A percentile compares a stretch with the other conserved stretches of the same genome.
Conservation (phyloP, 257 asterid species). For the Nyctanthes arbortristis region DNA sequence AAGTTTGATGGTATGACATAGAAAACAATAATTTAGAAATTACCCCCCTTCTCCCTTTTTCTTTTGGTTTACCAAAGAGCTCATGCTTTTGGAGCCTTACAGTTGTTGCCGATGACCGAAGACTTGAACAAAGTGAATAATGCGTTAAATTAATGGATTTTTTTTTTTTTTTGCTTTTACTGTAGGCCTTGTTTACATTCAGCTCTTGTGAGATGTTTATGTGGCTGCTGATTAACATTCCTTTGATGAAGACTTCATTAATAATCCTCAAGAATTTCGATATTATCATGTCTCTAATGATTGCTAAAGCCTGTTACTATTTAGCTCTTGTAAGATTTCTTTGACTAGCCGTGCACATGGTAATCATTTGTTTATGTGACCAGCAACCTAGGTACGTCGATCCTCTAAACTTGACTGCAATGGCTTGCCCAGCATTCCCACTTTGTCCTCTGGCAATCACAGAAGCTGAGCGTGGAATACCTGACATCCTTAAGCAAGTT, state of each 20-base stretch:
- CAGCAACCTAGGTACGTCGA: conserved; percentile 94
- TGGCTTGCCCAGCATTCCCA: conserved; percentile 99
- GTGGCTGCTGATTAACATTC: not conserved
- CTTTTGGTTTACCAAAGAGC: not conserved
- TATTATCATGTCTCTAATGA: not conserved
- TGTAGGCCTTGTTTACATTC: not conserved
- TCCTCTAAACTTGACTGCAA: conserved; percentile 90
- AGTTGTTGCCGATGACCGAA: not conserved
- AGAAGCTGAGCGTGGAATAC: conserved; percentile 99
- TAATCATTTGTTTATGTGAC: conserved; percentile 21
- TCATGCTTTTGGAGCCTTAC: not conserved
- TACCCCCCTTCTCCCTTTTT: too few relatives aligned
- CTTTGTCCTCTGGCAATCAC: conserved; percentile 92
- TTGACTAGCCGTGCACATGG: not conserved
- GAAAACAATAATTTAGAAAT: not conserved
- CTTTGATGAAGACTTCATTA: not conserved
- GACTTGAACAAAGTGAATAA: not conserved
- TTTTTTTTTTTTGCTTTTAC: not conserved
- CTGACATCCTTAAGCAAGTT: conserved; percentile 84
- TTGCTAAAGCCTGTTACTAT: not conserved
- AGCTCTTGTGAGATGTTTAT: not conserved
- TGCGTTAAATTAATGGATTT: not conserved
- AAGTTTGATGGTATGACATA: not conserved
- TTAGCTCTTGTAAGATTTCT: not conserved
- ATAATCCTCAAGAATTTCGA: not conserved